These are phyloP conservation scores for Gastrolobium bilobum DNA, from an alignment of 306 rosid genomes.

Conservation along the genomic window DNA sequence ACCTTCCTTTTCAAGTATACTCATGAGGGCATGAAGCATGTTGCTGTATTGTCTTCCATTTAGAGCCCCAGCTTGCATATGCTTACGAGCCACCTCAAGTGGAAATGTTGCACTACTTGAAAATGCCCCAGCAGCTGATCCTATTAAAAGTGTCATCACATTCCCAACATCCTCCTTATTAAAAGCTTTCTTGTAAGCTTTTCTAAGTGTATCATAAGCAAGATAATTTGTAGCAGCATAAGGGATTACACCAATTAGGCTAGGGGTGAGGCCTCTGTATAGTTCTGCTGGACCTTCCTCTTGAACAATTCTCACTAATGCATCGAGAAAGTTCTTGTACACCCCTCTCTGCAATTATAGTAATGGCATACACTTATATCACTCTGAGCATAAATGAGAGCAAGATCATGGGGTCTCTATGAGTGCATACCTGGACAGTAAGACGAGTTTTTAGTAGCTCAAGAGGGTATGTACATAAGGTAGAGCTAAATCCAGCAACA, in stretches of 20 bases:
- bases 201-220: conserved; percentile 78
- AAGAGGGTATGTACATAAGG: conserved; percentile 78
- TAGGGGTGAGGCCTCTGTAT: conserved; percentile 82
- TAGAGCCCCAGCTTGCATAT: conserved; percentile 85
- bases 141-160: conserved; percentile 70
- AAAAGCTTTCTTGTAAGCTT: conserved; percentile 58
- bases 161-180: conserved; percentile 72
- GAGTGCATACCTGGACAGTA: conserved; percentile 65
- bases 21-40: conserved; percentile 72
- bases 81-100: conserved; percentile 85
- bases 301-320: conserved; percentile 59
- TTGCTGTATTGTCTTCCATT: conserved; percentile 75
- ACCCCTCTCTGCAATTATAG: conserved; percentile 71
- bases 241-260: conserved; percentile 82
- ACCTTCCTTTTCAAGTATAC: conserved; percentile 76
- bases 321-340: conserved; percentile 67
- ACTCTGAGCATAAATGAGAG: conserved; percentile 14
- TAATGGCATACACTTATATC: neutral
- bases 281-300: conserved; percentile 86
- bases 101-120: conserved; percentile 88
- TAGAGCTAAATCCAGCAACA: conserved; percentile 83
- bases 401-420: neutral
- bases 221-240: conserved; percentile 83
- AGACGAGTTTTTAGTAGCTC: conserved; percentile 81
- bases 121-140: conserved; percentile 79